Percentiles rank a stretch among this genome's conserved stretches.
Evolutionary conservation across 179 eudicot genomes (phyloP).

Genomic region (Actinidia arguta): DNA sequence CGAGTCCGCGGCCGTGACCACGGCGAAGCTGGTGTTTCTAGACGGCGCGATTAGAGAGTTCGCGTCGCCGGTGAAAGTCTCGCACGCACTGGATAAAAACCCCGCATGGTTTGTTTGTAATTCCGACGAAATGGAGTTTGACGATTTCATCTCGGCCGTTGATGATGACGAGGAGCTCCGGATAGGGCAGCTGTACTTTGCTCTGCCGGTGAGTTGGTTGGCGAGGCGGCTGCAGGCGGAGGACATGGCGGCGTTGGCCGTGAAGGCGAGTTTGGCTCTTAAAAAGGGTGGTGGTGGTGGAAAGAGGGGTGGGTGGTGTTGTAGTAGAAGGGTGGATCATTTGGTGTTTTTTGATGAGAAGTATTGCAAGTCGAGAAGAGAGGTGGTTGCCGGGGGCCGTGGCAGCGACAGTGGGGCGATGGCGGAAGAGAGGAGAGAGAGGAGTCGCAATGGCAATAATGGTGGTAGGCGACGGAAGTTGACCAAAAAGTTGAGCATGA

Average conservation of each 20-base stretch:
- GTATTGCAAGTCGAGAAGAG: not conserved
- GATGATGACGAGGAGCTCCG: conserved; percentile 38
- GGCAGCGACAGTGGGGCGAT: not conserved
- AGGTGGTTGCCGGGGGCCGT: not conserved
- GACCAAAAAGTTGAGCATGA: conserved; percentile 19
- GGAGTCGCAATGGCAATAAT: not conserved
- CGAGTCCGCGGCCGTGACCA: not conserved
- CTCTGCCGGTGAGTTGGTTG: conserved; percentile 34
- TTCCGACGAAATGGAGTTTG: conserved; percentile 45
- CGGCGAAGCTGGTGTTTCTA: conserved; percentile 27
- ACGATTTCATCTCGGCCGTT: conserved; percentile 28
- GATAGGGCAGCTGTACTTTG: conserved; percentile 46
- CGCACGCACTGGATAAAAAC: conserved; percentile 22
- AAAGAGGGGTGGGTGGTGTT: not conserved
- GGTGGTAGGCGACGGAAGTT: not conserved
- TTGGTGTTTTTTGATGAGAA: not conserved
- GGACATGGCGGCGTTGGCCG: conserved; percentile 45
- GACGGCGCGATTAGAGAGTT: conserved; percentile 42
- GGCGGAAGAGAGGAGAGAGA: not conserved
- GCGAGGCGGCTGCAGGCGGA: conserved; percentile 29
- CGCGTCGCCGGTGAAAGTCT: conserved; percentile 32
- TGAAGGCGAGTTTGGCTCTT: conserved; percentile 39
- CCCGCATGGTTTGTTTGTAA: conserved; percentile 28
- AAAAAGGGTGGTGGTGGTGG: not conserved
- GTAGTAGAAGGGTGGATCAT: not conserved